Conservation (phyloP, 116 monocot species). For the Posidonia oceanica region DNA sequence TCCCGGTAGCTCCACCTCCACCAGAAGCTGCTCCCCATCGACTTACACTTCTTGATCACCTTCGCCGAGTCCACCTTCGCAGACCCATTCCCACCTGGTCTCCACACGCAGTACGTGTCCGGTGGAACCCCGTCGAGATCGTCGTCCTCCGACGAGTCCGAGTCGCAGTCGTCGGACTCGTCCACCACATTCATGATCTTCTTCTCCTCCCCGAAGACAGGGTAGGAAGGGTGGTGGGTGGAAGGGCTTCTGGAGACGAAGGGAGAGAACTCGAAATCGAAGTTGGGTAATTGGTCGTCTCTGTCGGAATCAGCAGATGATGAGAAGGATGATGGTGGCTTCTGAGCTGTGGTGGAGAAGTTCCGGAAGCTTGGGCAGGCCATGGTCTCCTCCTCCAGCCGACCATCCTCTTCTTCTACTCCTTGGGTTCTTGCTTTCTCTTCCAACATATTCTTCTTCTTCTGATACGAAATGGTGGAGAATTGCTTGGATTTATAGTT, state of each 20-base stretch:
- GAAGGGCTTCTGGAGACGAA: not conserved
- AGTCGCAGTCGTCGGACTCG: slow-evolving; percentile 1
- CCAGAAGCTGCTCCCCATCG: slow-evolving; percentile 23
- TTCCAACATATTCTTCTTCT: not conserved
- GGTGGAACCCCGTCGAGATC: slow-evolving; percentile 45
- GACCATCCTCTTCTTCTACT: not conserved
- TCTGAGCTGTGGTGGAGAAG: not conserved
- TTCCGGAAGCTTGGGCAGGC: not conserved
- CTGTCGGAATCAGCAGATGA: not conserved
- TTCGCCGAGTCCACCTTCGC: slow-evolving; percentile 1
- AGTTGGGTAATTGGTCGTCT: not conserved
- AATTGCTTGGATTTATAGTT: too few relatives aligned
- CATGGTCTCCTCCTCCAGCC: too few relatives aligned
- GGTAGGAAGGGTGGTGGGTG: not conserved
- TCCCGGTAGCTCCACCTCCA: slow-evolving; percentile 20
- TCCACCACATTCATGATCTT: not conserved
- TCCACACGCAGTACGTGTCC: slow-evolving; percentile 64
- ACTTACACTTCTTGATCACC: slow-evolving; percentile 33
- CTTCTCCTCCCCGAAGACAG: not conserved
- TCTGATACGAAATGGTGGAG: not conserved
- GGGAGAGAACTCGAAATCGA: slow-evolving; percentile 32
- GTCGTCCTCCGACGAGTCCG: slow-evolving; percentile 18
- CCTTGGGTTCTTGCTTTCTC: not conserved
- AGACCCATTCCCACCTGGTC: slow-evolving; percentile 1
- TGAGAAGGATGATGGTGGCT: too few relatives aligned